Evolutionary conservation across 805 yeast genomes (phyloP), one percentile per base, ranked within the genome.

Genomic region (Blastobotrys muscicola): DNA sequence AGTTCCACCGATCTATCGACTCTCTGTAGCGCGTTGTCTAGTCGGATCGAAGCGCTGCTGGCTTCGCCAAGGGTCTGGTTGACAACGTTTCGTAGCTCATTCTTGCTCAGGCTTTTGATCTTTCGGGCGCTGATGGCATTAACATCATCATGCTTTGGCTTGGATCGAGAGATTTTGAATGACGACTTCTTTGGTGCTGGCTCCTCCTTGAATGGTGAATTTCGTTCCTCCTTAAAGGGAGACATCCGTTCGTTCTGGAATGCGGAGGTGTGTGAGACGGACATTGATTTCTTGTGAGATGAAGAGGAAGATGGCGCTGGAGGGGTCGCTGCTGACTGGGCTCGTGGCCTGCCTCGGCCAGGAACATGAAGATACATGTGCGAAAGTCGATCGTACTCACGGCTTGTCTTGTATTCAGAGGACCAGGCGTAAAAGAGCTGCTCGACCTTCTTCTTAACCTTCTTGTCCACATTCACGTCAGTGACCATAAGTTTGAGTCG

Each of bases 31-130:
- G 77, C 62, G 57, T 89, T 87, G 38, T 67, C 65, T 51, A 92
- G 68, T 13, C 80, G 75, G 1, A 87, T 80, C 4, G 95, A 75
- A 8, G 80, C 74, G 3, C 85, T 75, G 44, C 84, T 76, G 13
- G 94, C 78, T 45, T 84, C 82, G 1, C 94, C 85, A 39, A 89
- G 74, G 4, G 80, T 64, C 23, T 71, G 63, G 45, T 77, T 69
- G 48, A 90, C 26, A 20, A 20, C 82, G 58, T 72, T 78, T 13
- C 95, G 89, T 1, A 78, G 76, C 54, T 84, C 95, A 48, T 78
- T 75, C 41, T 20, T 20, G 26, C 26, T 20, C 6, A 20, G 26
- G 67, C 37, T 13, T 44, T 16, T 13, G 10, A 13, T 13, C 16
- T 34, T 15, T 34, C 16, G 3, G 37, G 13, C 20, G 16, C 37